Evolutionary conservation across 768 basidiomycete species (phyloP), one percentile per base, ranked within the genome.

Genomic region (Naganishia onofrii): DNA sequence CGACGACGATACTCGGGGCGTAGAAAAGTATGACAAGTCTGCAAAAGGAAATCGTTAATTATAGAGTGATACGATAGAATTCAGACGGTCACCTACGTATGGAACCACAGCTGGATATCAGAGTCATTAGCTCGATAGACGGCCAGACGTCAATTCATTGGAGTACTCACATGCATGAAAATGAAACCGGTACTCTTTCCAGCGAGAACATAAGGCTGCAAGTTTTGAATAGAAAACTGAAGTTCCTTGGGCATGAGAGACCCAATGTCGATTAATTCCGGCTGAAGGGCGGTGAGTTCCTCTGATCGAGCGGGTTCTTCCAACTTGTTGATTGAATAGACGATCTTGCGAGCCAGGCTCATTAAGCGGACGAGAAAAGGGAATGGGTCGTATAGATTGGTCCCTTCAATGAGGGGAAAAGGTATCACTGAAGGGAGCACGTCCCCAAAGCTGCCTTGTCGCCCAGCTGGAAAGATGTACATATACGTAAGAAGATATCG

Each of bases 191-290:
- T 66, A n/a, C 69, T 70, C 12, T 66, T 69, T 12, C 46, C 52
- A 21, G 66, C 48, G 21, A 46, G 26, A 29, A 70, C 70, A 36
- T 73, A 73, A 29, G 46, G 51, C 36, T 71, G 70, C 51, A 73
- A 73, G 17, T 70, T 71, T 31, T 66, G 66, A 1, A 67, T 73
- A n/a, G 67, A 67, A 55, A 73, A 73, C n/a, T 70, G 55, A 42
- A 73, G 52, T 36, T 71, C 67, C 0, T 53, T 42, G 7, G 72
- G 72, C 36, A 73, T 44, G 7, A 54, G 32, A 6, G 56, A 58
- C 15, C 71, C 42, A 36, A 73, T 71, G n/a, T 68, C 72, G 63
- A 71, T 69, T 19, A 73, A 44, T 21, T 64, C 67, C 29, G 38
- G 57, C 23, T 69, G 68, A 44, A 55, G 54, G 9, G 68, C 55